Base-by-base conservation (phyloP, 2,329 filamentous ascomycete genomes). In the Microdochium paspali region DNA sequence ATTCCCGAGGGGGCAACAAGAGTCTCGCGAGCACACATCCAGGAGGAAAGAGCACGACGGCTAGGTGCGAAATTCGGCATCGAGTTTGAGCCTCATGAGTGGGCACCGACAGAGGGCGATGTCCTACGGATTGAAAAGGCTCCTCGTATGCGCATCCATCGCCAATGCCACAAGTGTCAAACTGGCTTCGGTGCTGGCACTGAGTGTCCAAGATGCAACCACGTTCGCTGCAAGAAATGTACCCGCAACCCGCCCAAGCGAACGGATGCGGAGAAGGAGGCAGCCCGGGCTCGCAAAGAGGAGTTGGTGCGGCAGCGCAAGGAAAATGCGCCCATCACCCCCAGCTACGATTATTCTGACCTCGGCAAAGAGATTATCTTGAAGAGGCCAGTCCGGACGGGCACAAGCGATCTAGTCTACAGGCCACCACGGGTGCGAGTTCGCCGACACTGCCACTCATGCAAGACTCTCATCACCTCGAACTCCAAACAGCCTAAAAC, bases 161-260 rank as follows among this genome's bases (percentile, higher is more conserved):
- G 84, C 55, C 83, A 78, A 52, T 96, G 90, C 66, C 90, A 95
- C 66, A 76, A 79, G 55, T 96, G 90, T 70, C 78, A 82, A 49
- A 79, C 84, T 13, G 77, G 78, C 23, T 95, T 91, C 62, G 83
- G 85, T 48, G 66, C 77, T 20, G 79, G 84, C 57, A 89, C 84
- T 67, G 73, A 84, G 50, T 95, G 90, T 66, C 66, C 75, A 53
- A 79, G 79, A 54, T 96, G 90, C 69, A 76, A 85, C 56, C 90
- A 96, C 67, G 72, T 73, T 44, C 80, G 87, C 54, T 96, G 90
- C 77, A 85, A 80, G 60, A 82, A 85, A 59, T 96, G 90, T 63
- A 79, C 81, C 24, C 81, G 87, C 47, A 80, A 85, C 57, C 90
- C 90, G 28, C 71, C 77, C 46, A 82, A 82, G 68, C 80, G 78